Conservation (phyloP, 148 eudicot species). For the Diospyros lotus region DNA sequence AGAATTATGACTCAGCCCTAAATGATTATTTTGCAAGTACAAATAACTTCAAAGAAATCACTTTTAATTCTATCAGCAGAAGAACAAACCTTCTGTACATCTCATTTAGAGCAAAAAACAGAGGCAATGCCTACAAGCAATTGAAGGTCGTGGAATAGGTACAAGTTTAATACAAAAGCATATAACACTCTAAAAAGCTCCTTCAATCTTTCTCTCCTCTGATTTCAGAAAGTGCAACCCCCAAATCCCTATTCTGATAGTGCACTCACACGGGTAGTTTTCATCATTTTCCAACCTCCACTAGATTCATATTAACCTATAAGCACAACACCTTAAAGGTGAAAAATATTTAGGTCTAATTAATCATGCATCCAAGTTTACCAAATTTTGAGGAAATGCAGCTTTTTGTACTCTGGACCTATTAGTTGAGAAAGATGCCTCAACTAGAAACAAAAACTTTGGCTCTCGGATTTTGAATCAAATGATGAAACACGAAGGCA, state of each 20-base stretch:
- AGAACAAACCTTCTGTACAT: background rate
- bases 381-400: no score
- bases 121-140: background rate
- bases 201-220: background rate
- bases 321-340: background rate
- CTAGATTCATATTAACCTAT: background rate
- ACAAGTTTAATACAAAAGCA: background rate
- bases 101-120: background rate
- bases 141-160: background rate
- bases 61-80: no score
- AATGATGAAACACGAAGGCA: no score
- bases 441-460: background rate
- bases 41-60: no score
- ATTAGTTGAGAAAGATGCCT: background rate
- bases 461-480: background rate
- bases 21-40: no score
- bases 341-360: no score
- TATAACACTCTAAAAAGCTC: background rate
- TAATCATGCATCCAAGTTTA: background rate
- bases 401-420: background rate
- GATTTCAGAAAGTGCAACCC: background rate
- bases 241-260: background rate
- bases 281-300: no score
- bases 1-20: background rate
- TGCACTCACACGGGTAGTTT: no score